A percentile compares a stretch with the other conserved stretches of the same genome.
Conservation (phyloP, 345 rosid species). For the Eucalyptus camaldulensis region DNA sequence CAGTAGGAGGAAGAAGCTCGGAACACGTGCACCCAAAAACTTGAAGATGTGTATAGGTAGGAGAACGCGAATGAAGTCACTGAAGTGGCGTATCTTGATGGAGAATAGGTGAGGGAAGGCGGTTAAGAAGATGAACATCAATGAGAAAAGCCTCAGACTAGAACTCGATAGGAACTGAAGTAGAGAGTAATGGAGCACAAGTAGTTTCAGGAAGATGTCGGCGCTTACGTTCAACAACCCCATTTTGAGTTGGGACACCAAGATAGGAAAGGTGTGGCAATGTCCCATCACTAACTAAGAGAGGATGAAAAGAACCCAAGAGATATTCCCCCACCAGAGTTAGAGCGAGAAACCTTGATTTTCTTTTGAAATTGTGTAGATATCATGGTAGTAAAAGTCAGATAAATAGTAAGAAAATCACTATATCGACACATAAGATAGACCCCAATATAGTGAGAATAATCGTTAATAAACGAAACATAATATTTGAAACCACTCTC, state of each 20-base stretch:
- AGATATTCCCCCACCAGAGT: too few relatives aligned
- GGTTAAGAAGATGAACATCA: not conserved
- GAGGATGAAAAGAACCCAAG: too few relatives aligned
- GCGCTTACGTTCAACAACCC: not conserved
- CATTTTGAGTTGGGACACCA: not conserved
- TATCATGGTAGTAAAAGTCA: too few relatives aligned
- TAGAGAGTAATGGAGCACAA: not conserved
- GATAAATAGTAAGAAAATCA: too few relatives aligned
- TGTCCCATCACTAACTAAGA: too few relatives aligned
- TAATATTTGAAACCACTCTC: too few relatives aligned
- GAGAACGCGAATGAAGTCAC: not conserved
- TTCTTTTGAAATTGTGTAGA: too few relatives aligned
- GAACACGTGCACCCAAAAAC: not conserved
- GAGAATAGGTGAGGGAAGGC: not conserved
- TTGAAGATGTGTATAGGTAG: not conserved
- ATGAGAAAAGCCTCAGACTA: not conserved
- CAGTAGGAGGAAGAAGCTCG: not conserved
- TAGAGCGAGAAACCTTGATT: too few relatives aligned
- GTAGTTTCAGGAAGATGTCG: not conserved
- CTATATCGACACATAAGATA: too few relatives aligned
- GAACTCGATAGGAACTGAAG: not conserved
- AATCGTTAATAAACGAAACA: too few relatives aligned
- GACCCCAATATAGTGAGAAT: too few relatives aligned
- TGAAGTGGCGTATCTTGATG: not conserved
- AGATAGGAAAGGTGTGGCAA: too few relatives aligned